Conservation (phyloP, 2,329 filamentous ascomycete genomes). For the Trichoderma citrinoviride region DNA sequence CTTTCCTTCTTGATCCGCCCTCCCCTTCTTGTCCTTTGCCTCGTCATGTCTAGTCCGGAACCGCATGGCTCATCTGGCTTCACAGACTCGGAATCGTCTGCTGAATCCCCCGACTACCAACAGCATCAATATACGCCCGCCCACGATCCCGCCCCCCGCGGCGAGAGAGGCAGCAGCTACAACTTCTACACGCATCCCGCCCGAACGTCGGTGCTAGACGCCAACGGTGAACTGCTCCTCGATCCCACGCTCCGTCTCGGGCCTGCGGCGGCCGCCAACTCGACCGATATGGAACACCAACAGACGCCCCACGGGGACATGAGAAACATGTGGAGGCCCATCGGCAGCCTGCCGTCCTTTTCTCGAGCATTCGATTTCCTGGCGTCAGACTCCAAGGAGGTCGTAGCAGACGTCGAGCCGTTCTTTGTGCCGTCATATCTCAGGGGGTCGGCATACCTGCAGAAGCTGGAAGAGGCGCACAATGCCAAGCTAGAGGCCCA, state of each 20-base stretch:
- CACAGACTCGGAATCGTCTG: constrained; percentile 29
- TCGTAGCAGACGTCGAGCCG: constrained; percentile 38
- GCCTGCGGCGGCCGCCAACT: constrained; percentile 11
- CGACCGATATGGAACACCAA: constrained; percentile 36
- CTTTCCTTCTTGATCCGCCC: neutral
- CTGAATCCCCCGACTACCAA: constrained; percentile 22
- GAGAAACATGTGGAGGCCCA: constrained; percentile 27
- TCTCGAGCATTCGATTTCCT: constrained; percentile 55
- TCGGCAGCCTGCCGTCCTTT: constrained; percentile 42
- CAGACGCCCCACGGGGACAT: constrained; percentile 30
- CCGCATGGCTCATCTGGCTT: constrained; percentile 30
- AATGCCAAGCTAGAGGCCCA: constrained; percentile 55
- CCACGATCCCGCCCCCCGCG: constrained; percentile 37
- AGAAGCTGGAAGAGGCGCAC: constrained; percentile 69
- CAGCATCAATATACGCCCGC: constrained; percentile 21
- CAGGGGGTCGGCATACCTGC: constrained; percentile 71
- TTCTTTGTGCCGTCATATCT: constrained; percentile 89
- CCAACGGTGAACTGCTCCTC: constrained; percentile 38
- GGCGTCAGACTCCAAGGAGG: constrained; percentile 33
- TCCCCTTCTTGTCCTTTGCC: neutral
- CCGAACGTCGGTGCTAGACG: constrained; percentile 48
- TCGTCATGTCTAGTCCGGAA: constrained; percentile 26
- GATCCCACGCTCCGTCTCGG: constrained; percentile 20
- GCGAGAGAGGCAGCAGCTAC: constrained; percentile 44
- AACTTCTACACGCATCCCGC: constrained; percentile 40